Percentiles rank a stretch among this genome's conserved stretches.
These are phyloP conservation scores for Hypomyces perniciosus DNA, from an alignment of 2,329 filamentous ascomycete species.

Conservation along the genomic window DNA sequence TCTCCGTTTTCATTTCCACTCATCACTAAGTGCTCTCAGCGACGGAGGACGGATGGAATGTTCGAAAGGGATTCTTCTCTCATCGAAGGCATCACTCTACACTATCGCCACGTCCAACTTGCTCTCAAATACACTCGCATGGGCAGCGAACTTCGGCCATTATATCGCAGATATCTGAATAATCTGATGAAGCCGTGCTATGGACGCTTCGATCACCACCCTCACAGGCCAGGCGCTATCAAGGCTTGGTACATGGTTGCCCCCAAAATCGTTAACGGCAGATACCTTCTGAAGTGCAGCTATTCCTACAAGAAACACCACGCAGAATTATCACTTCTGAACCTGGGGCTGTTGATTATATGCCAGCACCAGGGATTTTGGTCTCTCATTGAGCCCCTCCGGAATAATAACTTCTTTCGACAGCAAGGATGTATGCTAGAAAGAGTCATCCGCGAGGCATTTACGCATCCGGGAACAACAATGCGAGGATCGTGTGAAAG, in stretches of 20 bases:
- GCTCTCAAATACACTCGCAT: conserved; percentile 14
- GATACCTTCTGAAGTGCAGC: not conserved
- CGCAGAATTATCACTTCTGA: not conserved
- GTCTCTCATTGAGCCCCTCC: no score
- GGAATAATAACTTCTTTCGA: not conserved
- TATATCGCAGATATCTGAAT: not conserved
- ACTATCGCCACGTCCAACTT: conserved; percentile 10
- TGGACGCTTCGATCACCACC: not conserved
- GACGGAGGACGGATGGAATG: not conserved
- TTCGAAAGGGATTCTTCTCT: no score
- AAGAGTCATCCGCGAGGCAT: not conserved
- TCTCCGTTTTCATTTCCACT: not conserved
- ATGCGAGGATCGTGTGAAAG: not conserved
- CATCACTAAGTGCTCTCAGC: not conserved
- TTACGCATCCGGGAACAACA: not conserved
- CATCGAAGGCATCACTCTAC: not conserved
- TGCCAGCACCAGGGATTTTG: not conserved
- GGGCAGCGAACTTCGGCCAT: not conserved
- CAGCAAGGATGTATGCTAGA: not conserved
- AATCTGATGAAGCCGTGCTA: not conserved
- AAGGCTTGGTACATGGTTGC: not conserved
- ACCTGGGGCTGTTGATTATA: not conserved
- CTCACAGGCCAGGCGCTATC: not conserved
- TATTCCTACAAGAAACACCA: not conserved
- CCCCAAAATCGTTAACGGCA: not conserved